Conservation (phyloP, 2,329 filamentous ascomycete genomes). For the Fusarium multiceps region DNA sequence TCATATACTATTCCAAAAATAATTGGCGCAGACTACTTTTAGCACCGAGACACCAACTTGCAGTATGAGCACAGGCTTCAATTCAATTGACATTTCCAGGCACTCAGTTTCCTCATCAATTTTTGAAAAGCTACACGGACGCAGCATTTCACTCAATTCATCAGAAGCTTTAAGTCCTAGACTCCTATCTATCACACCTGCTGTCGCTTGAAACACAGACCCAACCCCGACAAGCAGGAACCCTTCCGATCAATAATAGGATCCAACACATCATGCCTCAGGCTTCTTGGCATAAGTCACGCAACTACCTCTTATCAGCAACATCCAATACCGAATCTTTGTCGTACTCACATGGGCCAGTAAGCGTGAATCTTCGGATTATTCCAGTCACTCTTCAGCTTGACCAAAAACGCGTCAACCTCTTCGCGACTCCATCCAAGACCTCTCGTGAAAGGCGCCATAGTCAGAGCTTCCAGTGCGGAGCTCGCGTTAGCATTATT, state of each 20-base stretch:
- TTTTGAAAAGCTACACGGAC: rapidly evolving
- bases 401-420: conserved; percentile 19
- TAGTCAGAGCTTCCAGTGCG: conserved; percentile 46
- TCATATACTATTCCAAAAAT: rapidly evolving
- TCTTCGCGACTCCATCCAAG: conserved; percentile 35
- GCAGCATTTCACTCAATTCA: too few relatives aligned
- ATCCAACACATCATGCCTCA: neutral
- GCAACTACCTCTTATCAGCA: conserved; percentile 24
- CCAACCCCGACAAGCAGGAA: rapidly evolving
- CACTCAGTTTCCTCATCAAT: too few relatives aligned
- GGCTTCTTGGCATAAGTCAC: conserved; percentile 34
- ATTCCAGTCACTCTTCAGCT: conserved; percentile 30
- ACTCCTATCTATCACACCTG: neutral
- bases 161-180: too few relatives aligned
- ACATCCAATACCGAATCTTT: rapidly evolving
- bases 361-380: conserved; percentile 34
- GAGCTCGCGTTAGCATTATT: conserved; percentile 39
- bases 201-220: neutral
- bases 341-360: conserved; percentile 29
- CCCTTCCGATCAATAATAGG: neutral
- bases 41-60: too few relatives aligned
- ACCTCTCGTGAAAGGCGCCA: conserved; percentile 46
- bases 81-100: neutral
- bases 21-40: too few relatives aligned
- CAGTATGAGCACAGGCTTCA: neutral